Base-by-base conservation (phyloP, 176 grass and related monocot species). In the Phoenix roebelenii region DNA sequence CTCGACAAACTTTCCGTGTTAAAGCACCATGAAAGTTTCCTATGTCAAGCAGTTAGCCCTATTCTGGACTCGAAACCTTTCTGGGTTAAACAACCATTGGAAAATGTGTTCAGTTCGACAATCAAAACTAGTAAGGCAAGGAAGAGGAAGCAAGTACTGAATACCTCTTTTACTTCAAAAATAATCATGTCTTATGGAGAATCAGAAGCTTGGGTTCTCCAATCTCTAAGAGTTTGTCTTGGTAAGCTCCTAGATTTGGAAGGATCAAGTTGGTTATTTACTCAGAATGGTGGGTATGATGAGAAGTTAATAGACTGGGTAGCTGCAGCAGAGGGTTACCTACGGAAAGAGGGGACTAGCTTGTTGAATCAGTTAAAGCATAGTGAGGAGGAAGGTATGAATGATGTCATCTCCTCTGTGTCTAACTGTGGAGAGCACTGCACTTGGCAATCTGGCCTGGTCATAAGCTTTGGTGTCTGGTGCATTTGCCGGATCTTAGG, bases 381-480 rank as follows among this genome's bases (percentile, higher is more conserved):
- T 25, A 57, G 51, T 0, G 84, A 79, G 20, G 74, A 79, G 57
- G 52, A 17, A 17, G 67, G 68, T 28, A 48, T 29, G 48, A 61
- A 75, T 66, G 83, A 54, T 39, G 32, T 39, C 52, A 53, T 54
- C 76, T 58, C 15, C 14, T 55, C 64, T 4, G 29, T 85, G 49
- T 81, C 73, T 1, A 88, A 88, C 65, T 98, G 94, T 30, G 88
- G 88, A 51, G 88, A 93, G 14, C 67, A 82, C 66, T 98, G 94
- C 17, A 30, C 85, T 63, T 98, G 94, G 94, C 78, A 74, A 7
- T 70, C 76, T 14, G 73, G 79, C 16, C 75, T 98, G 5, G 64
- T 89, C 52, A 67, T 86, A 22, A 93, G 88, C 66, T 98, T 98
- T 10, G 94, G 94, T 83, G 85, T 93, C 50, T 98, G 94, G 94